phyloP scores from a whole-genome alignment of 345 rosid species.

The Lumnitzera racemosa region DNA sequence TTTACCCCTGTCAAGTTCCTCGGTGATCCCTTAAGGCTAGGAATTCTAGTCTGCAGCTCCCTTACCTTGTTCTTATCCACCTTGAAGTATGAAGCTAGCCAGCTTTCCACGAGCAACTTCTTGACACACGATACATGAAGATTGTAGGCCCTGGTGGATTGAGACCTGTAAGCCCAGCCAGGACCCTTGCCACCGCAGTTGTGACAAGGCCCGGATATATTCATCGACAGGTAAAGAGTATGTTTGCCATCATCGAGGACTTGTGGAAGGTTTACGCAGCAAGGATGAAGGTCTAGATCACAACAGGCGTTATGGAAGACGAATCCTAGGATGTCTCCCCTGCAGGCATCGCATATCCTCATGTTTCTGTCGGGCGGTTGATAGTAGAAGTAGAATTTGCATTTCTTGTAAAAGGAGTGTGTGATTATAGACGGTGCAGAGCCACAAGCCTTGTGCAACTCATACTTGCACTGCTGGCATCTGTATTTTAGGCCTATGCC shows the following conservation, averaged over 20 bases:
- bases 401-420: constrained; percentile 33
- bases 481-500: constrained; percentile 36
- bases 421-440: constrained; percentile 11
- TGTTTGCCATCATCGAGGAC: constrained; percentile 27
- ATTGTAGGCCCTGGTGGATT: constrained; percentile 32
- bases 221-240: constrained; percentile 23
- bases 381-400: constrained; percentile 22
- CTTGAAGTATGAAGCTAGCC: constrained; percentile 24
- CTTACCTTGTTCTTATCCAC: constrained; percentile 20
- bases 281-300: constrained; percentile 42
- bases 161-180: constrained; percentile 37
- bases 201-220: constrained; percentile 23
- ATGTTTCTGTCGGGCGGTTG: constrained; percentile 12
- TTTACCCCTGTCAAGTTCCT: constrained; percentile 2
- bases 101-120: constrained; percentile 36
- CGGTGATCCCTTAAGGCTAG: constrained; percentile 16
- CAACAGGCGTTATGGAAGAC: constrained; percentile 35
- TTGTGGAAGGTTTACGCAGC: constrained; percentile 34
- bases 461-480: constrained; percentile 33
- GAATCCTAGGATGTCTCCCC: constrained; percentile 27
- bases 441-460: constrained; percentile 35
- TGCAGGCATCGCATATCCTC: constrained; percentile 30
- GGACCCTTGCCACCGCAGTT: constrained; percentile 27
- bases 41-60: constrained; percentile 32
- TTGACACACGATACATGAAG: constrained; percentile 46